Evolutionary conservation across 805 yeast species (phyloP).

Genomic region (Candida parachauliodes): DNA sequence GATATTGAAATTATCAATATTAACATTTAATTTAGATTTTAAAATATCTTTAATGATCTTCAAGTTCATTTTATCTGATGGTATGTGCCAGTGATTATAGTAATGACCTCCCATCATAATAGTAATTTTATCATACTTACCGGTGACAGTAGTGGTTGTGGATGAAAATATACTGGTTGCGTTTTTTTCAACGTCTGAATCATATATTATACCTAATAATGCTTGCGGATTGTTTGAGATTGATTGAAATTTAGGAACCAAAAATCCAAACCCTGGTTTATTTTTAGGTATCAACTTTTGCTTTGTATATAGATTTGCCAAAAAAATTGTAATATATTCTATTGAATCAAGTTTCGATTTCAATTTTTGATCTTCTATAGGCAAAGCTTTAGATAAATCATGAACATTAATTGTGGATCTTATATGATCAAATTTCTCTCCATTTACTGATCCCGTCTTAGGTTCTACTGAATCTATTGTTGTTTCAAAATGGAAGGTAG

Average conservation of each 20-base stretch:
- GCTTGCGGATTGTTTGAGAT: slow-evolving; percentile 44
- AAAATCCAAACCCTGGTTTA: slow-evolving; percentile 78
- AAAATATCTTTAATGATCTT: slow-evolving; percentile 26
- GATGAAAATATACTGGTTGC: slow-evolving; percentile 11
- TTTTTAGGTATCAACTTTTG: slow-evolving; percentile 30
- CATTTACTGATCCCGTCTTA: slow-evolving; percentile 13
- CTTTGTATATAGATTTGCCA: slow-evolving; percentile 63
- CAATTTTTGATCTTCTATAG: slow-evolving; percentile 13
- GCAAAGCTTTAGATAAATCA: slow-evolving; percentile 31
- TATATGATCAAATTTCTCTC: slow-evolving; percentile 48
- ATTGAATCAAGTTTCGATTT: slow-evolving; percentile 15
- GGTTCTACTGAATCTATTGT: slow-evolving; percentile 20
- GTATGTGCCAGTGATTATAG: slow-evolving; percentile 27
- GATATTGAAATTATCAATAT: slow-evolving; percentile 12
- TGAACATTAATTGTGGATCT: slow-evolving; percentile 55
- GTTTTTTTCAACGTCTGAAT: slow-evolving; percentile 74
- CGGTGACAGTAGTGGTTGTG: neutral
- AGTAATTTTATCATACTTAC: slow-evolving; percentile 54
- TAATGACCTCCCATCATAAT: slow-evolving; percentile 88
- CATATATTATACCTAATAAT: slow-evolving; percentile 84
- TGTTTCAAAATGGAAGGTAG: slow-evolving; percentile 31
- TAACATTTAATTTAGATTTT: slow-evolving; percentile 20
- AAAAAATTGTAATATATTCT: slow-evolving; percentile 50
- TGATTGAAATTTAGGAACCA: slow-evolving; percentile 57
- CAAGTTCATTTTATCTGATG: slow-evolving; percentile 24